Conservation (phyloP, 768 basidiomycete species). For the Leccinum disarticulatum region DNA sequence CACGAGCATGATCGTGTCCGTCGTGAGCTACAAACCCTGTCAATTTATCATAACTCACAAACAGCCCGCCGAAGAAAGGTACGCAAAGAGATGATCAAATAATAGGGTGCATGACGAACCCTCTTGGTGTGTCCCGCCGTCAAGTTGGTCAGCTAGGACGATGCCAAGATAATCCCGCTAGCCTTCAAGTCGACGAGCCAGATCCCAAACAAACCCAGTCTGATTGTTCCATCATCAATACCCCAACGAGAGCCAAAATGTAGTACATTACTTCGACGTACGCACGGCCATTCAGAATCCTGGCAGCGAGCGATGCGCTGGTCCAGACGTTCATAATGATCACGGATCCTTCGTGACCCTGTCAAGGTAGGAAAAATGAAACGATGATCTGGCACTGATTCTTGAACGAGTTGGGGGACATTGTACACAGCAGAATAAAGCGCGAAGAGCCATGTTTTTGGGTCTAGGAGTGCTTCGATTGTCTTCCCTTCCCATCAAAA, state of each 20-base stretch:
- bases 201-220: slow-evolving; percentile 58
- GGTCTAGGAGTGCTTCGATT: slow-evolving; percentile 63
- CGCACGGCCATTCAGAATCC: slow-evolving; percentile 57
- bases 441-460: slow-evolving; percentile 77
- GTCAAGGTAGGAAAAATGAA: slow-evolving; percentile 49
- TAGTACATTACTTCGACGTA: slow-evolving; percentile 61
- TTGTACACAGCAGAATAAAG: slow-evolving; percentile 62
- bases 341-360: slow-evolving; percentile 44
- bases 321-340: slow-evolving; percentile 71
- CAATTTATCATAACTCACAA: not conserved
- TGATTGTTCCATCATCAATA: slow-evolving; percentile 64
- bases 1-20: slow-evolving; percentile 70
- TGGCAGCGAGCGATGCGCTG: slow-evolving; percentile 58
- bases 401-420: slow-evolving; percentile 62
- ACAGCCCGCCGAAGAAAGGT: not conserved
- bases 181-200: slow-evolving; percentile 42
- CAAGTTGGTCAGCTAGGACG: slow-evolving; percentile 65
- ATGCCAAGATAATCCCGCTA: slow-evolving; percentile 42
- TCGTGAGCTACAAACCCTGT: slow-evolving; percentile 21
- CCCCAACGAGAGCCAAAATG: slow-evolving; percentile 63
- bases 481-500: slow-evolving; percentile 27
- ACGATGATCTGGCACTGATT: slow-evolving; percentile 69
- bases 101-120: slow-evolving; percentile 37
- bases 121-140: slow-evolving; percentile 75
- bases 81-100: not conserved